Conservation (phyloP, 2,329 filamentous ascomycete species). For the Escovopsis sp. region DNA sequence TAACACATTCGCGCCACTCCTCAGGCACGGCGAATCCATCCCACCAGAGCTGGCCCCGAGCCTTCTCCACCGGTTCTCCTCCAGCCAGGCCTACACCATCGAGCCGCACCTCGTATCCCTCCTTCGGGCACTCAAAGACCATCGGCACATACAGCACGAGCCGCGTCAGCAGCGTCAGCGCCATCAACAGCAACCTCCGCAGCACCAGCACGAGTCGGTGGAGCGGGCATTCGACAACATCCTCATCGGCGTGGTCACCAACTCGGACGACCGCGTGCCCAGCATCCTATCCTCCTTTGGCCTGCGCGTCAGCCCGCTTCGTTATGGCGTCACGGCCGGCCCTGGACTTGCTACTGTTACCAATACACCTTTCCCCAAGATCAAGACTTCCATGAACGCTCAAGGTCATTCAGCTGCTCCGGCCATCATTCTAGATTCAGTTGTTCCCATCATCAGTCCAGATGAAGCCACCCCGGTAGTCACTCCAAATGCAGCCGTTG, state of each 20-base stretch:
- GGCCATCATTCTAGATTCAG: too few relatives aligned
- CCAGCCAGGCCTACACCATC: conserved; percentile 34
- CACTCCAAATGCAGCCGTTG: too few relatives aligned
- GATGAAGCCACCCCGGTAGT: too few relatives aligned
- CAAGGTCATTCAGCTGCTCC: too few relatives aligned
- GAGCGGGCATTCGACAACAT: conserved; percentile 21
- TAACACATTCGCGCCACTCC: conserved; percentile 33
- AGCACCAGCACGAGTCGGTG: too few relatives aligned
- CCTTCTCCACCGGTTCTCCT: conserved; percentile 37
- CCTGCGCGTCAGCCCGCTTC: conserved; percentile 27
- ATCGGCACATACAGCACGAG: neutral
- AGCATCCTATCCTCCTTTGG: conserved; percentile 37
- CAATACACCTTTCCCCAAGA: too few relatives aligned
- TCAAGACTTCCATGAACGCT: too few relatives aligned
- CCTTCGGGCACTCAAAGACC: conserved; percentile 24
- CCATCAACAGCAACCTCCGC: neutral
- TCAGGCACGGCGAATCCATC: conserved; percentile 16
- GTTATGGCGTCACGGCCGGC: conserved; percentile 10
- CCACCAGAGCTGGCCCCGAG: conserved; percentile 29
- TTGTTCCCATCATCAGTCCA: too few relatives aligned
- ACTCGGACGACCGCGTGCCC: conserved; percentile 46
- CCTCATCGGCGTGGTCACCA: conserved; percentile 43
- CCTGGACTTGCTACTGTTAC: too few relatives aligned
- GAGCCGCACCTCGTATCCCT: conserved; percentile 29
- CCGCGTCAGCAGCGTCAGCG: conserved; percentile 10